Percentiles rank a stretch among this genome's conserved stretches.
Evolutionary conservation across 805 yeast species (phyloP).

Genomic region (Suhomyces emberorum): DNA sequence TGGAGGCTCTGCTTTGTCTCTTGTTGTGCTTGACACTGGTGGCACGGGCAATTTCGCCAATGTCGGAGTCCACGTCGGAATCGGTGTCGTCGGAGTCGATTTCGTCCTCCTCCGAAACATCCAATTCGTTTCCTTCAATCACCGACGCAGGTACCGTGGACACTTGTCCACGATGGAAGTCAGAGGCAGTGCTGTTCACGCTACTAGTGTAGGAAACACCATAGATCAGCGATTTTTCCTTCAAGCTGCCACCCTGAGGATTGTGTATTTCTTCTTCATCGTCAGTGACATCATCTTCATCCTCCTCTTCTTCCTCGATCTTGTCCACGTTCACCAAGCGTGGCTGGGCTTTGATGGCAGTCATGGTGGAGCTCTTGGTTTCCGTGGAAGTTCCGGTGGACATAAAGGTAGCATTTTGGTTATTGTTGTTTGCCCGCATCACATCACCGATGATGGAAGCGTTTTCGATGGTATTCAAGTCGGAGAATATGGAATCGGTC

Average conservation of each 20-base stretch:
- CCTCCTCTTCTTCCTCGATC: slow-evolving; percentile 39
- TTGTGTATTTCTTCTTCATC: not conserved
- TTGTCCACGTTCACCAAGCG: slow-evolving; percentile 56
- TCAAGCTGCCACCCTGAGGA: slow-evolving; percentile 1
- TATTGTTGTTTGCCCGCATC: slow-evolving; percentile 19
- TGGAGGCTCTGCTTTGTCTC: slow-evolving; percentile 16
- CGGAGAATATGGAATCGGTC: slow-evolving; percentile 39
- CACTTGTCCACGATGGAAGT: not conserved
- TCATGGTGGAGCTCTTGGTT: slow-evolving; percentile 47
- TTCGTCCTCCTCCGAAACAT: not conserved
- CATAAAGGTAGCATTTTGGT: slow-evolving; percentile 3
- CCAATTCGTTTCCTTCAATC: not conserved
- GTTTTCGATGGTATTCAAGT: slow-evolving; percentile 42
- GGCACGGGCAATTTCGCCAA: slow-evolving; percentile 43
- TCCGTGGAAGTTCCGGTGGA: not conserved
- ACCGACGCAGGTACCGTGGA: not conserved
- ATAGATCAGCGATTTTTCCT: not conserved
- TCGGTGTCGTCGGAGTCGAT: slow-evolving; percentile 12
- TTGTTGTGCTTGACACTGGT: no score
- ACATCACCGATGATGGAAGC: slow-evolving; percentile 46
- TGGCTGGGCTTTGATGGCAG: slow-evolving; percentile 77
- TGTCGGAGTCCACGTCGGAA: slow-evolving; percentile 45
- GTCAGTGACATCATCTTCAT: slow-evolving; percentile 8
- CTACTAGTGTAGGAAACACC: slow-evolving; percentile 1
- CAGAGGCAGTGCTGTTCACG: slow-evolving; percentile 1